Evolutionary conservation across 768 basidiomycete species (phyloP), one percentile per base, ranked within the genome.

Genomic region (Russula sp.): DNA sequence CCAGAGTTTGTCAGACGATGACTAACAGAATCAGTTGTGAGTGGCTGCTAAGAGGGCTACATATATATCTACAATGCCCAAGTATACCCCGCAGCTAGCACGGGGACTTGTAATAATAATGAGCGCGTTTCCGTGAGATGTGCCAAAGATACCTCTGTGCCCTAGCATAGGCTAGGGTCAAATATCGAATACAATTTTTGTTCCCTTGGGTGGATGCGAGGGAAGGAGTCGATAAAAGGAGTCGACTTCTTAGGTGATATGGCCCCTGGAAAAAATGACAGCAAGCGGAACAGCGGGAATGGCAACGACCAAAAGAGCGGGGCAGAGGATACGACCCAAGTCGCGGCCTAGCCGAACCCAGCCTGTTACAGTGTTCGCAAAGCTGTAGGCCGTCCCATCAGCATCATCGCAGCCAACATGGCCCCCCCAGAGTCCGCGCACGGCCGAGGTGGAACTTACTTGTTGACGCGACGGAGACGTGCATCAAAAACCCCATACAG

Each of bases 401-500:
- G 14, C 25, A n/a, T 34, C 42, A 46, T 11, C 45, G 22, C 6
- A 5, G 25, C 7, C 3, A 6, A 25, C 22, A 25, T 22, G 11
- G 20, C 5, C 41, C 5, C 41, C 38, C 51, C 32, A 58, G 49
- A 41, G 2, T 36, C 25, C 11, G 3, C 35, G 8, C n/a, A 38
- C 20, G 45, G 36, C 38, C 5, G 11, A 14, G 34, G 34, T 11
- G 25, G 50, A 18, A 32, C 65, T 36, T 32, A 65, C 65, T 56
- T n/a, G 6, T 7, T 41, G 7, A 16, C 11, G 8, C 65, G 59
- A 7, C 45, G 42, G 13, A 65, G 20, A 34, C 64, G 65, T 14
- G 14, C 5, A 36, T 64, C 60, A 11, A 73, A 45, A 16, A 69
- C 42, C n/a, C 64, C 65, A 55, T 73, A 74, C 39, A 73, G 67